phyloP scores from a whole-genome alignment of 2,329 filamentous ascomycete species.

The Monilinia aucupariae region DNA sequence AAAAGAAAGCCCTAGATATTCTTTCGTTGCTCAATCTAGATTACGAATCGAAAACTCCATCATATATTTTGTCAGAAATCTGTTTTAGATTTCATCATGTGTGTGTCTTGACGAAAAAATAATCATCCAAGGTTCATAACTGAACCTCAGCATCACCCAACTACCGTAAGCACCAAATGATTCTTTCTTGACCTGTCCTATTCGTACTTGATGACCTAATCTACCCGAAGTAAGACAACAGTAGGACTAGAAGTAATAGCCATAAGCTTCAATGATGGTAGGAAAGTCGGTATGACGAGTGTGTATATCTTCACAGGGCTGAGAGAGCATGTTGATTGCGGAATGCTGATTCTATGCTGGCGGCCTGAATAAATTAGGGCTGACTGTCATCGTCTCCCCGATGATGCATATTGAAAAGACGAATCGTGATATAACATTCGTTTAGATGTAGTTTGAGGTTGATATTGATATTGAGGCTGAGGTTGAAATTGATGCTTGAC shows the following conservation, averaged over 20 bases:
- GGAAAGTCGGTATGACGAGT: background rate
- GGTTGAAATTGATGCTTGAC: background rate
- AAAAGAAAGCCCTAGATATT: no score
- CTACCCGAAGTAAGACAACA: background rate
- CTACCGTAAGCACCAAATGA: conserved; percentile 2
- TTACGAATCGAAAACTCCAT: background rate
- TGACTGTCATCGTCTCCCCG: conserved; percentile 15
- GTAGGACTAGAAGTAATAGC: background rate
- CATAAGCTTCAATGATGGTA: background rate
- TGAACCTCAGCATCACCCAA: background rate
- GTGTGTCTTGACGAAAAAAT: no score
- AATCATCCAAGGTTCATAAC: no score
- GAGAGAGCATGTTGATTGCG: conserved; percentile 6
- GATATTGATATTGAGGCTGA: background rate
- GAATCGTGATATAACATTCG: background rate
- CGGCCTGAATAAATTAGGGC: conserved; percentile 19
- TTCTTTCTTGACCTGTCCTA: background rate
- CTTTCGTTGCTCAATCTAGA: no score
- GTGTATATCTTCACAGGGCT: conserved; percentile 9
- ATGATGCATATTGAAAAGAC: background rate
- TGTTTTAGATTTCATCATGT: no score
- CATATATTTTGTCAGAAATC: background rate
- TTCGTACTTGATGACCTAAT: background rate
- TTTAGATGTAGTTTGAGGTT: background rate
- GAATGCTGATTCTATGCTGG: background rate